Base-by-base conservation (phyloP, 2,329 filamentous ascomycete species). In the Magnaporthales sp. region DNA sequence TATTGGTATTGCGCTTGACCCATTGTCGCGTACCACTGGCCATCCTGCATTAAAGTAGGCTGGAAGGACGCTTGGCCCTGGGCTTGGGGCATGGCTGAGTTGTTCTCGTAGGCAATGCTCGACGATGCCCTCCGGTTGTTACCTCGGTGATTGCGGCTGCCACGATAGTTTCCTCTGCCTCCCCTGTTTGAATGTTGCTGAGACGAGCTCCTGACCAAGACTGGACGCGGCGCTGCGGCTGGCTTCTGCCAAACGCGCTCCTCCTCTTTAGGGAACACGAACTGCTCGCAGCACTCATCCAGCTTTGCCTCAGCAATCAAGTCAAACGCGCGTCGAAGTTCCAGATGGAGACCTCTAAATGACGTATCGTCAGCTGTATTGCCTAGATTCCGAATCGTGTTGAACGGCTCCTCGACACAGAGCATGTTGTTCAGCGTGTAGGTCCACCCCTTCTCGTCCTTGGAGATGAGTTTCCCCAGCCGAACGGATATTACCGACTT, bases 321-420 rank as follows among this genome's bases (percentile, higher is more conserved):
- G 67, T 93, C 90, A 75, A 97, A 98, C 0, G 95, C 95, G 70
- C 93, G 86, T 68, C 95, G 88, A 64, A 99, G 81, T 78, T 99
- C 95, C 70, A 92, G 78, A 75, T 99, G 95, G 31, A 99, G 85
- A 1, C 95, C 95, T 64, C 91, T 87, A 78, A 97, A 97, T 0
- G 95, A 94, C 60, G 91, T 96, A 75, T 97, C 93, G 75, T 99
- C 95, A 9, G 93, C 95, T 1, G 95, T 98, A 73, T 99, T 99
- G 58, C 93, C 95, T 62, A 99, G 82, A 75, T 99, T 99, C 58
- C 95, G 87, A 46, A 85, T 84, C 4, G 85, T 90, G 73, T 97
- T 99, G 82, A 99, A 99, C 0, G 95, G 95, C 76, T 99, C 95
- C 75, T 99, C 95, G 11, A 99, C 92, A 75, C 94, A 97, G 32